A percentile compares a stretch with the other conserved stretches of the same genome.
Evolutionary conservation across 2,329 filamentous ascomycete genomes (phyloP).

Genomic region (Aspergillus tanneri): DNA sequence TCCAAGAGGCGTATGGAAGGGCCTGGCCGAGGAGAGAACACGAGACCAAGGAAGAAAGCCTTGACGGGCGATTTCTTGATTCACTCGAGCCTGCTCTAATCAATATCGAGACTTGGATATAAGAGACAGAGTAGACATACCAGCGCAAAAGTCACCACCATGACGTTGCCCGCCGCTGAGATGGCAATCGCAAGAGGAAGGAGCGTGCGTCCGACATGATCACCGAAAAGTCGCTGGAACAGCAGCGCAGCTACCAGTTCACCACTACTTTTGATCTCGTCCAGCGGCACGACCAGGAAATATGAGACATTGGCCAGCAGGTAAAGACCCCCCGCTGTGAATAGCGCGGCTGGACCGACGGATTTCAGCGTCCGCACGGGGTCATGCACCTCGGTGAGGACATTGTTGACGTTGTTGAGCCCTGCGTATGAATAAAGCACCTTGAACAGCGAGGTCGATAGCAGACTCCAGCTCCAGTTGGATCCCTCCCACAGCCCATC

Average conservation of each 20-base stretch:
- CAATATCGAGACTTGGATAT: not conserved
- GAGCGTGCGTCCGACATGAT: constrained; percentile 55
- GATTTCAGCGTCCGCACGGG: constrained; percentile 65
- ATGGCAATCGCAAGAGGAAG: constrained; percentile 65
- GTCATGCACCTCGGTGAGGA: constrained; percentile 69
- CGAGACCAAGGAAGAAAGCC: constrained; percentile 66
- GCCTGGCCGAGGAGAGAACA: constrained; percentile 62
- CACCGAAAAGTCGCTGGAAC: constrained; percentile 64
- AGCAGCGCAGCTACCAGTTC: constrained; percentile 68
- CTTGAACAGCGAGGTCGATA: constrained; percentile 63
- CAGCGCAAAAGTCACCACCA: constrained; percentile 63
- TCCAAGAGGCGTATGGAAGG: constrained; percentile 66
- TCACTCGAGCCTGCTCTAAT: constrained; percentile 58
- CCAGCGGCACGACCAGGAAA: constrained; percentile 64
- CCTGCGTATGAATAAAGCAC: constrained; percentile 70
- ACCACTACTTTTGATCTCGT: constrained; percentile 65
- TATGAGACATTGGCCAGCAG: constrained; percentile 65
- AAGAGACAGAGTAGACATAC: constrained; percentile 48
- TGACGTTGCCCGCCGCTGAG: constrained; percentile 68
- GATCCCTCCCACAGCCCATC: constrained; percentile 62
- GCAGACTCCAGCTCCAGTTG: constrained; percentile 66
- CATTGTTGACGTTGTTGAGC: constrained; percentile 66
- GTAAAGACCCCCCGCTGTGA: constrained; percentile 64
- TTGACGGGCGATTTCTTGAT: constrained; percentile 70
- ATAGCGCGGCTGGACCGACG: constrained; percentile 59